Base-by-base conservation (phyloP, 352 stramenopile genomes). In the Phytophthora macrochlamydospora region DNA sequence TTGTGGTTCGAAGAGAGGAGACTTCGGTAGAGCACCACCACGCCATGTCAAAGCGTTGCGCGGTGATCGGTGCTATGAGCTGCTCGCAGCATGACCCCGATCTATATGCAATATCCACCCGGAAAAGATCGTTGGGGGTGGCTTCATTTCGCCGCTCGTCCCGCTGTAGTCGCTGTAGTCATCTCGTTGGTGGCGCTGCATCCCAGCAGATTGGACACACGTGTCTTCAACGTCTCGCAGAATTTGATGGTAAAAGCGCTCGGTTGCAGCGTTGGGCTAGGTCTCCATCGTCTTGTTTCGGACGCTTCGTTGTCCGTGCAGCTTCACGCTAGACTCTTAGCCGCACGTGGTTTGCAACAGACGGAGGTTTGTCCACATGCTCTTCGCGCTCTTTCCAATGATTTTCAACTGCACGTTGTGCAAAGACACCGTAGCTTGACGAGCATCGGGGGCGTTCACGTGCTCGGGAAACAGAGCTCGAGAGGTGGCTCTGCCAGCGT, bases 331-430 rank as follows among this genome's bases (percentile, higher is more conserved):
- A 0, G 18, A 24, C 18, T 24, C 18, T 24, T 24, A 37, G 50
- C 56, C 58, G 51, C 37, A 63, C 44, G 44, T 67, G 44, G 56
- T 67, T 62, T 32, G 18, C 18, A 30, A 55, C 18, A 62, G 56
- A 45, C 49, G 57, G 48, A 57, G 43, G 14, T 28, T n/a, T 38
- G 40, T 58, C 65, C 65, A 73, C 38, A 52, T 51, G 55, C 42
- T 51, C n/a, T 32, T 9, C 37, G 46, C 55, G 38, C 29, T 14
- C 40, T 55, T 69, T 62, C 52, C 51, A 54, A 1, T n/a, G 42
- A 29, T 7, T 40, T 56, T 60, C 48, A 28, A 14, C 30, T 52
- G 50, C 44, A 49, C 31, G 42, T n/a, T 52, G 37, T 52, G 46
- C 45, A 37, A 52, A 38, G 28, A 52, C 29, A 28, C 14, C 46